phyloP scores from a whole-genome alignment of 345 rosid genomes.

The Erysimum cheiranthoides region DNA sequence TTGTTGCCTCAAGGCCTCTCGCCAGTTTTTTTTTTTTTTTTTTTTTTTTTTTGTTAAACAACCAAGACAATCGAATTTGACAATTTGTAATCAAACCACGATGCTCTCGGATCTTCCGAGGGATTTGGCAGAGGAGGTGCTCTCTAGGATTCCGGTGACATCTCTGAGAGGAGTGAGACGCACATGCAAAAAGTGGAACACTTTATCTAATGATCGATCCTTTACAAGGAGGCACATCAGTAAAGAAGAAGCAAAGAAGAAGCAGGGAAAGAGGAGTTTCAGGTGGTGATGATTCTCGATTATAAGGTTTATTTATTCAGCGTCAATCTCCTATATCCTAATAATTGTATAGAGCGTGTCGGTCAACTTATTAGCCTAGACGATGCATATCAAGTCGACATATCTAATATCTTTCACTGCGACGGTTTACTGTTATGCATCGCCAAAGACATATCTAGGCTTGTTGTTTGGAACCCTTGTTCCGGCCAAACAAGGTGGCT shows the following conservation, averaged over 20 bases:
- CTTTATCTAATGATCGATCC: background rate
- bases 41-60: no score
- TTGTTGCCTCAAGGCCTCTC: no score
- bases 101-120: background rate
- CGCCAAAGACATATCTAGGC: background rate
- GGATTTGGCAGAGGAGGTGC: background rate
- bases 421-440: background rate
- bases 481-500: background rate
- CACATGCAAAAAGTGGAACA: slow-evolving; percentile 7
- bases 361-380: slow-evolving; percentile 6
- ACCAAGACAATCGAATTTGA: no score
- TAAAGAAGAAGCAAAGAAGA: background rate
- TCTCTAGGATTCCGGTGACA: background rate
- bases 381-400: background rate
- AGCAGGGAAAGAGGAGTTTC: background rate
- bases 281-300: background rate
- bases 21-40: no score
- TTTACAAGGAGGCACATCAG: background rate
- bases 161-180: background rate
- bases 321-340: background rate
- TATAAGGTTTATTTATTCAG: background rate
- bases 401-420: slow-evolving; percentile 1
- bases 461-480: slow-evolving; percentile 13
- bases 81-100: background rate
- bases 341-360: background rate